Base-by-base conservation (phyloP, 164 flowering plant genomes). In the Vitis rupestris region DNA sequence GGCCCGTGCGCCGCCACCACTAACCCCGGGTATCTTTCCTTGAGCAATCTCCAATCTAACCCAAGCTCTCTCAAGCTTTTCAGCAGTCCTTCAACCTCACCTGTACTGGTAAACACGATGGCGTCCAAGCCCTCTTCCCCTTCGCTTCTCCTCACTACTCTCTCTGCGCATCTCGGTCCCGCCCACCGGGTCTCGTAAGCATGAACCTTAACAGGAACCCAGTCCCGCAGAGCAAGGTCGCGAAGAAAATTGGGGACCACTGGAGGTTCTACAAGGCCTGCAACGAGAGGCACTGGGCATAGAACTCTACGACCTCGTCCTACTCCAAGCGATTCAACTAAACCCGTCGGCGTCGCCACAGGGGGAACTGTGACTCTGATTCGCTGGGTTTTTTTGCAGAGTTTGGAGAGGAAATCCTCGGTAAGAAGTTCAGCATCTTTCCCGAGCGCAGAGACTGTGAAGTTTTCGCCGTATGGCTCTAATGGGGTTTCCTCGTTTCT, bases 1-100 rank as follows among this genome's bases (percentile, higher is more conserved):
- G 97, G 97, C 61, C 97, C 97, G 59, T 91, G 94, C 9, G 91
- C 91, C 37, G 92, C 97, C 75, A 82, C 91, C 60, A 91, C 78
- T 77, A 91, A 50, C 47, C 67, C 64, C 44, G 87, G 89, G 72
- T 86, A 81, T 75, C 75, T 83, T 76, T 50, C 68, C 78, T 81
- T 83, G 65, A 87, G 65, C 83, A 14, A 69, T 16, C 31, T 81
- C 93, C 92, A 91, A 31, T 75, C 80, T 78, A 78, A 75, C 52
- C 94, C 91, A 27, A 84, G 52, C 59, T 74, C 84, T 53, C 66
- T 71, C 81, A 87, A 79, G 63, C 97, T 70, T 86, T 85, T 89
- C 80, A 91, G 37, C 65, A 89, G 52, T 54, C 92, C 97, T 67
- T 91, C 92, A 74, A 91, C 90, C 70, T 88, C 92, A 10, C 72